These are phyloP conservation scores for Mycena venus DNA, from an alignment of 768 basidiomycete species.

Conservation along the genomic window DNA sequence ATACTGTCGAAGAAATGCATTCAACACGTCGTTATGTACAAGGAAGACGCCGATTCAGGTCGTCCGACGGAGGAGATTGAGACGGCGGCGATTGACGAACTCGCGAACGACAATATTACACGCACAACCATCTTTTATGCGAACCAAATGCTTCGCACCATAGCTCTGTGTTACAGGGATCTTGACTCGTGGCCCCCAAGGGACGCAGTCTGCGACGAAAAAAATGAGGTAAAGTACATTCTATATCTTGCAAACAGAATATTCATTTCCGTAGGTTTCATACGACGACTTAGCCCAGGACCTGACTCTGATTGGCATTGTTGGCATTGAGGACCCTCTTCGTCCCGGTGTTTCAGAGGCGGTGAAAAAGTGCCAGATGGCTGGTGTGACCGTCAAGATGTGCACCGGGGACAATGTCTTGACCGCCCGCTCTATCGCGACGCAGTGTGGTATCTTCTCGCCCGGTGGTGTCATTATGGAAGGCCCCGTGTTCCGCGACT, in stretches of 20 bases:
- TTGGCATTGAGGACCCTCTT: slow-evolving; percentile 97
- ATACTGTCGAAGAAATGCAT: slow-evolving; percentile 86
- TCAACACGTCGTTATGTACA: slow-evolving; percentile 77
- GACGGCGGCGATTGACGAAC: slow-evolving; percentile 71
- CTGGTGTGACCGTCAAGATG: slow-evolving; percentile 97
- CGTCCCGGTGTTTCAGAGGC: slow-evolving; percentile 91
- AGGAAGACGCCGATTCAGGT: slow-evolving; percentile 40
- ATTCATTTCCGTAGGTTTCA: slow-evolving; percentile 60
- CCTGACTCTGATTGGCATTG: slow-evolving; percentile 89
- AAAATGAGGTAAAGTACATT: slow-evolving; percentile 64
- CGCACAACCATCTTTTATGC: slow-evolving; percentile 98
- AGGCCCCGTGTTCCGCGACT: slow-evolving; percentile 91
- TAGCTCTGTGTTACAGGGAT: slow-evolving; percentile 94
- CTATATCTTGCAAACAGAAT: not conserved
- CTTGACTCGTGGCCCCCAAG: slow-evolving; percentile 88
- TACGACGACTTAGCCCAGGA: slow-evolving; percentile 79
- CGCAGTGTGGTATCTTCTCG: slow-evolving; percentile 96
- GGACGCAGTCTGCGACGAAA: slow-evolving; percentile 52
- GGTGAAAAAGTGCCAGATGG: slow-evolving; percentile 87
- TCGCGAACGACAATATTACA: slow-evolving; percentile 85
- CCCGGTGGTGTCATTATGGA: slow-evolving; percentile 98
- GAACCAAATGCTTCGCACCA: slow-evolving; percentile 94
- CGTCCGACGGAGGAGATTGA: slow-evolving; percentile 57
- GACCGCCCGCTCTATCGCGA: slow-evolving; percentile 95
- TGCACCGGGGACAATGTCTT: slow-evolving; percentile 98